Base-by-base conservation (phyloP, 2,329 filamentous ascomycete genomes). In the Amauroascus verrucosus region DNA sequence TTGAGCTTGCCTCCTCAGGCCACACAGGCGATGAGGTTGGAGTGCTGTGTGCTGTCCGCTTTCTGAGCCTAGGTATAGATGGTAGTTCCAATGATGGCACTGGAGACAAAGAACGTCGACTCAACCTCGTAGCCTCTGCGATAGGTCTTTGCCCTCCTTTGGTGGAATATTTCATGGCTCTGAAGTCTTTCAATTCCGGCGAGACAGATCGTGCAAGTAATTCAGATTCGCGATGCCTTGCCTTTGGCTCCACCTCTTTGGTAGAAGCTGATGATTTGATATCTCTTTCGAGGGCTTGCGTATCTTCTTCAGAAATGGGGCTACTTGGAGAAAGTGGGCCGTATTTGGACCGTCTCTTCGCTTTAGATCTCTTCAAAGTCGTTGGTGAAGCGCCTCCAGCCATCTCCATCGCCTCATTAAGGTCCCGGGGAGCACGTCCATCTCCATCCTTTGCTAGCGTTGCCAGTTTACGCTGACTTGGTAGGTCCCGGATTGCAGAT, bases 11-110 rank as follows among this genome's bases (percentile, higher is more conserved):
- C 14, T 50, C 48, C 1, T 54, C 54, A 32, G 62, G 26, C 18
- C 24, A 37, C n/a, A 55, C 49, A 20, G 49, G 58, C 9, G 61
- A 59, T 2, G 61, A 54, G 6, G 64, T 59, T 1, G 64, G 61
- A 32, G 66, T 49, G 48, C 64, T 64, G 24, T 62, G 67, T 49
- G 65, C 64, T 53, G 66, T 70, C 14, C 64, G 58, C 48, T 65
- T 66, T 37, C 72, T 64, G 24, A 73, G 60, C 58, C 72, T 74
- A 4, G 68, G 68, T 45, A 75, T 73, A 22, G 63, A 65, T 6
- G 73, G 73, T 28, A 75, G 66, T 45, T 71, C 65, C 58, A 67
- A 64, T 2, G 72, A 75, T n/a, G 72, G 73, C 13, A 72, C 69
- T 28, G 71, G 73, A n/a, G 73, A 74, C n/a, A 72, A 57, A 38